Evolutionary conservation across 148 eudicot genomes (phyloP).

Genomic region (Nyssa sinensis): DNA sequence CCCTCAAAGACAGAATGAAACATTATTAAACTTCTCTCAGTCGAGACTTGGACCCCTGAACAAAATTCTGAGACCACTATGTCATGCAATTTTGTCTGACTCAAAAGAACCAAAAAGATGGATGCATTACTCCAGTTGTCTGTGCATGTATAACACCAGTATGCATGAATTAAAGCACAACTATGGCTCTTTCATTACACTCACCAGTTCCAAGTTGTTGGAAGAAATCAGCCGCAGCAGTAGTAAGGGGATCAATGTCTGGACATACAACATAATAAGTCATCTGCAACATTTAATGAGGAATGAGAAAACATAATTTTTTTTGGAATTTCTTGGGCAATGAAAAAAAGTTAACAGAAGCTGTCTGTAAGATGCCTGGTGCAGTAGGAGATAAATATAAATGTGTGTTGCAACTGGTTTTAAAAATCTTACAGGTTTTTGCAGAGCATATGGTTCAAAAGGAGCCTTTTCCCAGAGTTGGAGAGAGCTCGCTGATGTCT

Average conservation of each 20-base stretch:
- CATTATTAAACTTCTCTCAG: not conserved
- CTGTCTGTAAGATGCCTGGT: not conserved
- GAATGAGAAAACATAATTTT: not conserved
- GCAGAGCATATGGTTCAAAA: slow-evolving; percentile 93
- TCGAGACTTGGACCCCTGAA: not conserved
- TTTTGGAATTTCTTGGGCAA: not conserved
- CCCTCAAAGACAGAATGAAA: not conserved
- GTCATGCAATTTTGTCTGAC: not conserved
- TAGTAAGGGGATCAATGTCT: slow-evolving; percentile 77
- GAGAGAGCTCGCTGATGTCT: slow-evolving; percentile 84
- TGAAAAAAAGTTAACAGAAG: slow-evolving; percentile 5
- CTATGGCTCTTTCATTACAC: slow-evolving; percentile 17
- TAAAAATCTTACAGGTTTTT: slow-evolving; percentile 62
- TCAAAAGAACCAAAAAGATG: not conserved
- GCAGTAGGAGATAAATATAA: not conserved
- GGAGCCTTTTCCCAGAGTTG: slow-evolving; percentile 97
- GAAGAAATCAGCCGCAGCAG: slow-evolving; percentile 85
- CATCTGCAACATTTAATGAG: slow-evolving; percentile 58
- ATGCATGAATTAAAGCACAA: not conserved
- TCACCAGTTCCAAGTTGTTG: slow-evolving; percentile 94
- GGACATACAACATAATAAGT: slow-evolving; percentile 86
- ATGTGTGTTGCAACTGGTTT: slow-evolving; percentile 1
- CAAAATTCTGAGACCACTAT: not conserved
- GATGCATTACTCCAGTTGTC: not conserved
- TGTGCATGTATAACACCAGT: not conserved